A percentile compares a stretch with the other conserved stretches of the same genome.
Evolutionary conservation across 73 alveolate genomes (phyloP).

Genomic region (Uronychia binucleata): DNA sequence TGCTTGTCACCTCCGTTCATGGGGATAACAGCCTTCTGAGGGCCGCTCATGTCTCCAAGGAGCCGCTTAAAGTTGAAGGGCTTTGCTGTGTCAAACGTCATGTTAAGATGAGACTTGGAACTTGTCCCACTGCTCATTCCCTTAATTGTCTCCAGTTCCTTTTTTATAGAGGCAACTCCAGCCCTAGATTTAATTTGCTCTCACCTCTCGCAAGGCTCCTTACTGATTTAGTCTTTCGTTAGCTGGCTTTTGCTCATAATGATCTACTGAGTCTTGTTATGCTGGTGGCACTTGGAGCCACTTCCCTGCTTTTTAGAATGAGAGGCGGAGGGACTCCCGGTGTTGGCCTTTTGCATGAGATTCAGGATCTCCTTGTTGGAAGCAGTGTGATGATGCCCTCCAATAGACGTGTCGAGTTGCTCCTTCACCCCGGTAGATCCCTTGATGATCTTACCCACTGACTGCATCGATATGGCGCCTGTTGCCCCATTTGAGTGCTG

Average conservation of each 20-base stretch:
- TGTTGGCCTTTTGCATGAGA: not conserved
- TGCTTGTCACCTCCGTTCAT: not conserved
- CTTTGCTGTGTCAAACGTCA: not conserved
- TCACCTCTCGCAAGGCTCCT: not conserved
- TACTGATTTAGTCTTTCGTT: not conserved
- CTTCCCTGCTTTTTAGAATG: not conserved
- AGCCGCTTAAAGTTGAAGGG: not conserved
- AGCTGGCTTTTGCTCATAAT: not conserved
- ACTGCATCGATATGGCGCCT: too few species aligned
- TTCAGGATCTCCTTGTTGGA: not conserved
- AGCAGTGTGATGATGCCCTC: not conserved
- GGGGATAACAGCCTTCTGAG: not conserved
- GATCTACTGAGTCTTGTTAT: not conserved
- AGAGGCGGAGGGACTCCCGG: not conserved
- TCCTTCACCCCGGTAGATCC: too few species aligned
- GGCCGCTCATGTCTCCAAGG: not conserved
- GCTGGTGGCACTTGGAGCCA: not conserved
- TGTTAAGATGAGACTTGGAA: not conserved
- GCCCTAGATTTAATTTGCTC: not conserved
- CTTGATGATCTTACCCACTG: too few species aligned
- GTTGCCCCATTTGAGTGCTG: too few species aligned
- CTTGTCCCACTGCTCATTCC: not conserved
- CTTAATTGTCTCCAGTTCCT: not conserved
- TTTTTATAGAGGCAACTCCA: not conserved
- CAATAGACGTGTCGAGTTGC: too few species aligned